Conservation (phyloP, 2,329 filamentous ascomycete species). For the Hymenoscyphus linearis region DNA sequence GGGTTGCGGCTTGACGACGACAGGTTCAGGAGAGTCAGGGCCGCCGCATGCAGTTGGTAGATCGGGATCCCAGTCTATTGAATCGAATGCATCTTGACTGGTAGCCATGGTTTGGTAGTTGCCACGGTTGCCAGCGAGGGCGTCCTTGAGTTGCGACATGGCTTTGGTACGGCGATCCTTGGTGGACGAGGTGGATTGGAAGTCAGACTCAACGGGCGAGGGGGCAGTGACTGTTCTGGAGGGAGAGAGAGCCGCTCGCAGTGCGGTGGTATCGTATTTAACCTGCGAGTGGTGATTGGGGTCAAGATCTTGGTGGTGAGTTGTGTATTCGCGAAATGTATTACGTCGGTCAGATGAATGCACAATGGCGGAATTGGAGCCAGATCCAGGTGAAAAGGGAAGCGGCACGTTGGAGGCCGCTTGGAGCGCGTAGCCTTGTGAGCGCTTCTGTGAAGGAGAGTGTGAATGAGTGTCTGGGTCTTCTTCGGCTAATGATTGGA, state of each 20-base stretch:
- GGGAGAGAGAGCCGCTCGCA: background rate
- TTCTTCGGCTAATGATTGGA: no score
- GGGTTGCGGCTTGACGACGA: slow-evolving; percentile 25
- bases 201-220: background rate
- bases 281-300: background rate
- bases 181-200: background rate
- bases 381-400: no score
- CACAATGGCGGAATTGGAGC: no score
- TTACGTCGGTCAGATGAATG: no score
- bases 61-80: slow-evolving; percentile 29
- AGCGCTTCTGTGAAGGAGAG: no score
- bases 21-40: slow-evolving; percentile 29
- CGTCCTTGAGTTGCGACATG: slow-evolving; percentile 9
- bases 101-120: background rate
- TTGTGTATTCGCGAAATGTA: background rate
- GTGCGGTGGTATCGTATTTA: background rate
- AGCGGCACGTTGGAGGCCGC: no score
- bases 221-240: background rate
- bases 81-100: slow-evolving; percentile 28
- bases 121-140: background rate
- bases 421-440: no score
- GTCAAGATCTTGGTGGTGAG: no score
- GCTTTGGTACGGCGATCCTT: slow-evolving; percentile 1
- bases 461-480: no score
- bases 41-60: slow-evolving; percentile 17